Evolutionary conservation across 2,329 filamentous ascomycete genomes (phyloP), one percentile per base, ranked within the genome.

Genomic region (Davidsoniella australis): DNA sequence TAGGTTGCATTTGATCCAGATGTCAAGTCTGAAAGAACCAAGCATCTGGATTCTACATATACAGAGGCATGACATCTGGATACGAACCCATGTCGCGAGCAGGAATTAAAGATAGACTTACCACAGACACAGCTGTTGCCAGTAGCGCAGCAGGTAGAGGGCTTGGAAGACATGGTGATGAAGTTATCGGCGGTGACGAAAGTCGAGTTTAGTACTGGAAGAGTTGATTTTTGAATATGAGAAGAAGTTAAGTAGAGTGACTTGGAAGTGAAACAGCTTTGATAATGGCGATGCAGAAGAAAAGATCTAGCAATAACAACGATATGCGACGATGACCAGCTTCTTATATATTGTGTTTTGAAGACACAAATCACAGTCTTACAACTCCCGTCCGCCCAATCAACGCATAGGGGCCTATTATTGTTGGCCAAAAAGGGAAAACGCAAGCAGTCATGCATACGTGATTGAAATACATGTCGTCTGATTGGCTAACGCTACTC

Each of bases 91-190:
- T 12, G 17, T n/a, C 5, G 4, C 26, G 24, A 38, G 16, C 18
- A 40, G 18, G 5, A 23, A 23, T 12, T 20, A 33, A 9, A 45
- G 53, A 47, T 38, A 49, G 49, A 66, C 73, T 57, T 70, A 76
- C 73, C 74, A 62, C 74, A 78, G 58, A 73, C 64, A 58, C 74
- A 78, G 47, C 63, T 60, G 55, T 66, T 60, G 59, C 67, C 68
- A 62, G 72, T 70, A 62, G 69, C 68, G 64, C 73, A 76, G 71
- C 73, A 77, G 56, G 70, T 76, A 50, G 69, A 65, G 38, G 50
- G 50, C 50, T 52, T 49, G 38, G 50, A 52, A 41, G 50, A 47
- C 50, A 52, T 52, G 12, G 23, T 47, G 20, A 37, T 18, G 18
- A 17, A 26, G 7, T 40, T 39, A 9, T 26, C 5, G 20, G 17